phyloP scores from a whole-genome alignment of 1,284 basidiomycete genomes.

The Flammula alnicola region DNA sequence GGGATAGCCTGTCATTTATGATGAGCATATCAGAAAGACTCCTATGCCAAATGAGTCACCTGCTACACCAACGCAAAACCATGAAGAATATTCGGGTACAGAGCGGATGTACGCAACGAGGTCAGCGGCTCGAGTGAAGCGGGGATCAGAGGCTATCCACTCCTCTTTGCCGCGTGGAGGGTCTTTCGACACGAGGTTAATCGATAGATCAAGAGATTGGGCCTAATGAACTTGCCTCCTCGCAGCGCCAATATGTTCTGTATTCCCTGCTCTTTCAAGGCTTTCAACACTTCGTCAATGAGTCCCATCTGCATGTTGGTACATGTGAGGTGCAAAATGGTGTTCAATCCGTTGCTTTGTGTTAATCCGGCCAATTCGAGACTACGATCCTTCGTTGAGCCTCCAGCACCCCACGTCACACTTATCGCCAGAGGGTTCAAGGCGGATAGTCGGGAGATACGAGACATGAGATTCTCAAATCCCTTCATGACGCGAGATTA shows the following conservation, averaged over 20 bases:
- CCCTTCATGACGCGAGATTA: slow-evolving; percentile 53
- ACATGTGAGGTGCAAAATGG: slow-evolving; percentile 95
- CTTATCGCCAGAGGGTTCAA: slow-evolving; percentile 82
- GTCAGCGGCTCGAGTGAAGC: slow-evolving; percentile 89
- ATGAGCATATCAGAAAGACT: slow-evolving; percentile 7
- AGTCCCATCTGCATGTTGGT: slow-evolving; percentile 94
- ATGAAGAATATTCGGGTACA: slow-evolving; percentile 76
- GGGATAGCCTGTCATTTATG: slow-evolving; percentile 72
- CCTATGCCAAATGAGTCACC: slow-evolving; percentile 45
- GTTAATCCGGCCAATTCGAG: slow-evolving; percentile 83
- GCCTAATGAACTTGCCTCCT: slow-evolving; percentile 61
- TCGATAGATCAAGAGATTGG: slow-evolving; percentile 9
- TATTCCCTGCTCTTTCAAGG: slow-evolving; percentile 83
- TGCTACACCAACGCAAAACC: slow-evolving; percentile 93
- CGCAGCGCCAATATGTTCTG: slow-evolving; percentile 92
- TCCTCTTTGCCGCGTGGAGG: slow-evolving; percentile 93
- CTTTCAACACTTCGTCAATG: slow-evolving; percentile 85
- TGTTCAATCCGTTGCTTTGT: slow-evolving; percentile 78
- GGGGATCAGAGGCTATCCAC: slow-evolving; percentile 85
- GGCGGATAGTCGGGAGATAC: slow-evolving; percentile 74
- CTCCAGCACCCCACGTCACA: slow-evolving; percentile 98
- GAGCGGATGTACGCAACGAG: slow-evolving; percentile 90
- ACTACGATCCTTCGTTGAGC: slow-evolving; percentile 87
- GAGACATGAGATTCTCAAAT: slow-evolving; percentile 83
- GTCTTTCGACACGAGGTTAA: slow-evolving; percentile 52